Evolutionary conservation across 306 rosid genomes (phyloP).

Genomic region (Cucurbita maxima): DNA sequence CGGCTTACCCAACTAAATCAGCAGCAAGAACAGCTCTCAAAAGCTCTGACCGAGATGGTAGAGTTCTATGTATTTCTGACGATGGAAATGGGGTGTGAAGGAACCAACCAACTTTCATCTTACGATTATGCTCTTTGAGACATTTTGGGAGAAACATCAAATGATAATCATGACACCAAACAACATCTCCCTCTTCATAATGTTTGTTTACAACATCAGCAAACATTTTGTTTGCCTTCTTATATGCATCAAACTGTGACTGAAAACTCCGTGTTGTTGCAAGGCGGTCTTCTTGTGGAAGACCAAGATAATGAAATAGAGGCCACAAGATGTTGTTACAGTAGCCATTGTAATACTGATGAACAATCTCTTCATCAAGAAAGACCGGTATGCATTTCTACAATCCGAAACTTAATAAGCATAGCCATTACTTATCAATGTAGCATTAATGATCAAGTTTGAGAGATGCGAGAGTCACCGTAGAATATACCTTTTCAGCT

Average conservation of each 20-base stretch:
- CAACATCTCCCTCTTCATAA: slow-evolving; percentile 85
- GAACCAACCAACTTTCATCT: slow-evolving; percentile 98
- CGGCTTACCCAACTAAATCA: slow-evolving; percentile 84
- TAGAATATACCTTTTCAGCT: slow-evolving; percentile 60
- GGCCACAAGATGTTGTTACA: slow-evolving; percentile 99
- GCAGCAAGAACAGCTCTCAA: slow-evolving; percentile 90
- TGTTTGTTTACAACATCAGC: slow-evolving; percentile 82
- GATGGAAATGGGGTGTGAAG: slow-evolving; percentile 99
- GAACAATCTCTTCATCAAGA: slow-evolving; percentile 84
- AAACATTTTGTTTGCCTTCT: slow-evolving; percentile 82
- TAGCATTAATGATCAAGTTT: neutral
- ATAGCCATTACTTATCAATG: neutral
- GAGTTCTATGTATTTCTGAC: slow-evolving; percentile 86
- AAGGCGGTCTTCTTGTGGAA: slow-evolving; percentile 94
- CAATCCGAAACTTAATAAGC: slow-evolving; percentile 15
- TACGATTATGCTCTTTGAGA: slow-evolving; percentile 54
- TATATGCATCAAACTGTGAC: slow-evolving; percentile 87
- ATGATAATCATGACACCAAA: slow-evolving; percentile 97
- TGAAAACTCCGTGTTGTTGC: slow-evolving; percentile 91
- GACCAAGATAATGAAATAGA: slow-evolving; percentile 83
- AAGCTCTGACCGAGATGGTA: slow-evolving; percentile 78
- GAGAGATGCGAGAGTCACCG: neutral
- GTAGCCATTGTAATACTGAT: slow-evolving; percentile 91
- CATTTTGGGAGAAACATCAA: slow-evolving; percentile 92
- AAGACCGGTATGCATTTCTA: slow-evolving; percentile 90